phyloP scores from a whole-genome alignment of 2,329 filamentous ascomycete genomes.

The Arthroderma uncinatum region DNA sequence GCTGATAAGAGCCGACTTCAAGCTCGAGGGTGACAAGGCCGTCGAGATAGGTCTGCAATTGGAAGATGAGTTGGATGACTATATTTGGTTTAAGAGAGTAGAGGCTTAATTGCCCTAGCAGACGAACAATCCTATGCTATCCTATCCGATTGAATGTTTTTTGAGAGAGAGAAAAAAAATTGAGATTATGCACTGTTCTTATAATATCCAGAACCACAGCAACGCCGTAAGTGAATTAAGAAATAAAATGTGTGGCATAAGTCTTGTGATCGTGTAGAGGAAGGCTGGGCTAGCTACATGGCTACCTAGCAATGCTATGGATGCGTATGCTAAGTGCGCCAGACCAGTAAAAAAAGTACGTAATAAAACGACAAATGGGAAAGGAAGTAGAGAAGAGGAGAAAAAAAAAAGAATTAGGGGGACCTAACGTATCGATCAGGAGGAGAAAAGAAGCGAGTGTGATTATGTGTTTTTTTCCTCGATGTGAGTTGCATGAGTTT shows the following conservation, averaged over 20 bases:
- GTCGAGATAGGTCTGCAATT: constrained; percentile 18
- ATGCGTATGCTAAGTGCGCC: constrained; percentile 1
- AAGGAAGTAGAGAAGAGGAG: constrained; percentile 6
- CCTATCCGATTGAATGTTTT: not conserved
- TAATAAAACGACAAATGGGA: constrained; percentile 5
- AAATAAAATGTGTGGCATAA: not conserved
- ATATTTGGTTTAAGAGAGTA: constrained; percentile 18
- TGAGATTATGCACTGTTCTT: not conserved
- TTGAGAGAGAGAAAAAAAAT: not conserved
- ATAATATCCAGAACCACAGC: not conserved
- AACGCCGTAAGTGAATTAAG: not conserved
- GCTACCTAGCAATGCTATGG: not conserved
- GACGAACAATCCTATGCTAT: no score
- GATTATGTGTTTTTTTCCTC: constrained; percentile 6
- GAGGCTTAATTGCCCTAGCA: no score
- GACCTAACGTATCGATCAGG: constrained; percentile 7
- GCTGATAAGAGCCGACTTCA: constrained; percentile 16
- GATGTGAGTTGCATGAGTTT: not conserved
- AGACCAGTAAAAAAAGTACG: not conserved
- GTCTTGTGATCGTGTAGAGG: constrained; percentile 1
- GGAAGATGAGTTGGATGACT: constrained; percentile 16
- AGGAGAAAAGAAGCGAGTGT: constrained; percentile 9
- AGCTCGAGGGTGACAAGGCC: constrained; percentile 14
- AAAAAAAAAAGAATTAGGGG: constrained; percentile 14
- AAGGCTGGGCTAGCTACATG: not conserved